A percentile compares a stretch with the other conserved stretches of the same genome.
Conservation (phyloP, 257 asterid species). For the Fraxinus quadrangulata region DNA sequence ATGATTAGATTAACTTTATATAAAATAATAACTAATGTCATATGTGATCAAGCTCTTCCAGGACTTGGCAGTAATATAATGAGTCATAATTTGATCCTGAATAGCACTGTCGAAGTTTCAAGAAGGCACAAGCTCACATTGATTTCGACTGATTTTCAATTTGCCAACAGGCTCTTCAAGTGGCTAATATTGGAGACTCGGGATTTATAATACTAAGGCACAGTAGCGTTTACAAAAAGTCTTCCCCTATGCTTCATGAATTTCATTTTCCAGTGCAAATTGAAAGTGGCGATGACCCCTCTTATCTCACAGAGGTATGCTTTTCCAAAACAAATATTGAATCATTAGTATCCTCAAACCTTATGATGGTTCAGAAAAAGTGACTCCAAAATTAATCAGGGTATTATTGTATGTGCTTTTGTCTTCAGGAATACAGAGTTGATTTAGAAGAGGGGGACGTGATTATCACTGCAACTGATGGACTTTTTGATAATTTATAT, state of each 20-base stretch:
- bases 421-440: constrained; percentile 56
- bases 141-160: constrained; percentile 9
- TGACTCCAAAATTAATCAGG: neutral
- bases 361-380: neutral
- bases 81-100: too few relatives aligned
- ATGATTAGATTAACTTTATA: neutral
- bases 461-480: constrained; percentile 71
- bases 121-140: neutral
- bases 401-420: neutral
- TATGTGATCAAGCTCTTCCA: too few relatives aligned
- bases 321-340: constrained; percentile 6
- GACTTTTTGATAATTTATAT: constrained; percentile 69
- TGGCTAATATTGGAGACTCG: constrained; percentile 84
- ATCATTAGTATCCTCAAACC: neutral
- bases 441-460: constrained; percentile 71
- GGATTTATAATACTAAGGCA: constrained; percentile 70
- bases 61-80: too few relatives aligned
- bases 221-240: constrained; percentile 54
- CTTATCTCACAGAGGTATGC: constrained; percentile 69
- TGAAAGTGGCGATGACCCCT: constrained; percentile 58
- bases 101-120: too few relatives aligned
- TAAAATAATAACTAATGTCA: too few relatives aligned
- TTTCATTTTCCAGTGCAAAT: constrained; percentile 70
- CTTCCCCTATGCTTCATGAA: constrained; percentile 69
- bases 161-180: constrained; percentile 61